phyloP scores from a whole-genome alignment of 2,329 filamentous ascomycete genomes.

The Canariomyces notabilis region DNA sequence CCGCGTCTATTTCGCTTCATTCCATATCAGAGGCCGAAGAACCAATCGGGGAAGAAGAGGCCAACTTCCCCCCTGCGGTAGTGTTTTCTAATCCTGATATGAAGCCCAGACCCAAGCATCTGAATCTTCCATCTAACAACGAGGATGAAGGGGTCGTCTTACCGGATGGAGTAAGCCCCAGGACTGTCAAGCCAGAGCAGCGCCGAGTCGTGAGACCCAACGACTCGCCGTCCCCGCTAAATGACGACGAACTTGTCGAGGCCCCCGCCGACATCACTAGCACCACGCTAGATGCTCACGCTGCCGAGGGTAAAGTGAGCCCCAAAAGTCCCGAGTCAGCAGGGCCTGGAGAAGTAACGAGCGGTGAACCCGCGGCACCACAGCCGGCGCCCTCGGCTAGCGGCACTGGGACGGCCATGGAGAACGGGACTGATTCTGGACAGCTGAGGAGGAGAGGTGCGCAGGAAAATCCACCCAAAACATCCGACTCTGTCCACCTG shows the following conservation, averaged over 20 bases:
- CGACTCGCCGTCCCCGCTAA: neutral
- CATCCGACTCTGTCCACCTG: slow-evolving; percentile 21
- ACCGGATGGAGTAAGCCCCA: slow-evolving; percentile 21
- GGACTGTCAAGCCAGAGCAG: slow-evolving; percentile 15
- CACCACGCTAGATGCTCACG: neutral
- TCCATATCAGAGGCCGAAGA: slow-evolving; percentile 40
- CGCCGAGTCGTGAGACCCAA: slow-evolving; percentile 4
- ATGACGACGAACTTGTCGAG: neutral
- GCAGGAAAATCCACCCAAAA: slow-evolving; percentile 14
- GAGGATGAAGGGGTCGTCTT: slow-evolving; percentile 40
- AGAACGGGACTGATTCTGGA: neutral
- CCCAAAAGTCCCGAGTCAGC: no score
- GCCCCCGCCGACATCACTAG: no score
- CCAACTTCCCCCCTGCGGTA: slow-evolving; percentile 15
- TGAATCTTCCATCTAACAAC: slow-evolving; percentile 29
- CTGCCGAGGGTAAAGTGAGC: no score
- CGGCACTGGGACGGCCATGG: neutral
- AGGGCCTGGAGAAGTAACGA: no score
- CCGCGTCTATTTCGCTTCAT: slow-evolving; percentile 36
- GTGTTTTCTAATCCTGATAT: slow-evolving; percentile 30
- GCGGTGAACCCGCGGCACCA: no score
- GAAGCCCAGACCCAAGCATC: slow-evolving; percentile 20
- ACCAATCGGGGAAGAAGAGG: slow-evolving; percentile 13
- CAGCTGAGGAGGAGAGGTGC: slow-evolving; percentile 19
- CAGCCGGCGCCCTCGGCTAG: no score